Conservation (phyloP, 805 yeast genomes). For the Cyberlindnera subsufficiens region DNA sequence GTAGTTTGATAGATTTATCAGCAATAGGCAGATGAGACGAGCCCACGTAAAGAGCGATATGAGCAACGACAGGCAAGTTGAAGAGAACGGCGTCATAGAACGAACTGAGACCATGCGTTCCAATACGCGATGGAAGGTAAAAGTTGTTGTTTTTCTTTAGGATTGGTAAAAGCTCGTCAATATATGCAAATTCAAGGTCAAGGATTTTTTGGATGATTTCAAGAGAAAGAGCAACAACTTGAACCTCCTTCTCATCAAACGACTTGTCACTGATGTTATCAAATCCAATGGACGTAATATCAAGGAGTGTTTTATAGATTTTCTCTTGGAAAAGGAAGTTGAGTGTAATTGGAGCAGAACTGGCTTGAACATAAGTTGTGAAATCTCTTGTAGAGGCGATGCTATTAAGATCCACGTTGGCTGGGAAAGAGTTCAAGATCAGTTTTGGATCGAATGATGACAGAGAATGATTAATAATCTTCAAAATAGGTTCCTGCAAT, state of each 20-base stretch:
- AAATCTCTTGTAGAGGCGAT: conserved; percentile 41
- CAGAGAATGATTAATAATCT: conserved; percentile 43
- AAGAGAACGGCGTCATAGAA: conserved; percentile 70
- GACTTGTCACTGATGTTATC: conserved; percentile 45
- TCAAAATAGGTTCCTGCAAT: conserved; percentile 50
- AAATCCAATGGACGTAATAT: conserved; percentile 50
- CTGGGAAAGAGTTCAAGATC: conserved; percentile 46
- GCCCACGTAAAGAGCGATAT: conserved; percentile 71
- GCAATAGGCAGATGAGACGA: conserved; percentile 47
- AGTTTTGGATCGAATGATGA: conserved; percentile 46
- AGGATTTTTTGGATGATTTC: conserved; percentile 40
- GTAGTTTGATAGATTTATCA: conserved; percentile 42
- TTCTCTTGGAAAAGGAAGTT: conserved; percentile 57
- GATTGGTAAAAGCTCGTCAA: conserved; percentile 48
- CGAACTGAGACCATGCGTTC: conserved; percentile 55
- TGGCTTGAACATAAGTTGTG: conserved; percentile 48
- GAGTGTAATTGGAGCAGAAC: conserved; percentile 64
- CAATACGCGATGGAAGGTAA: conserved; percentile 30
- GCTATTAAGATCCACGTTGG: conserved; percentile 43
- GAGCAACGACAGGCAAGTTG: conserved; percentile 66
- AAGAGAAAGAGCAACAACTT: conserved; percentile 36
- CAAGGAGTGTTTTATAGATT: conserved; percentile 50
- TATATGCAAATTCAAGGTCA: conserved; percentile 51
- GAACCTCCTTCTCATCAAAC: conserved; percentile 27
- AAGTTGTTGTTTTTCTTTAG: conserved; percentile 32